Percentiles rank a stretch among this genome's conserved stretches.
phyloP scores from a whole-genome alignment of 192 early-diverging fungal genomes.

The Gonapodya prolifera region DNA sequence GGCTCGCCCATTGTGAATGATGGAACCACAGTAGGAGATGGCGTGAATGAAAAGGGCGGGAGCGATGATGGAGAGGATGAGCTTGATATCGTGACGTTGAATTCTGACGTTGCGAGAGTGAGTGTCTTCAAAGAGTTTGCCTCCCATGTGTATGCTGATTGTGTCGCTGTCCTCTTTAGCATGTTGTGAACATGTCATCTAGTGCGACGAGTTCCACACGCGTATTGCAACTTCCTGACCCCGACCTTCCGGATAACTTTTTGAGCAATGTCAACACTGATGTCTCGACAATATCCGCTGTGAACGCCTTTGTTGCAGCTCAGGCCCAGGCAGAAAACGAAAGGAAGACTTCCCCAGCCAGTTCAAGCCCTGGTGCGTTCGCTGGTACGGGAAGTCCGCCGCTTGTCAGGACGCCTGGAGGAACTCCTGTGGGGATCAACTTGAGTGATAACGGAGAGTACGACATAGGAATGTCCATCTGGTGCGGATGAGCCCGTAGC shows the following conservation, averaged over 20 bases:
- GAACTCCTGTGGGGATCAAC: too few relatives aligned
- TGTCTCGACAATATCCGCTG: not conserved
- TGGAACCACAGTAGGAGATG: not conserved
- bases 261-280: not conserved
- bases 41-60: not conserved
- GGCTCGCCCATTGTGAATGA: too few relatives aligned
- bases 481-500: too few relatives aligned
- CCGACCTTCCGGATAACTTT: not conserved
- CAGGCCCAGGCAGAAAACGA: too few relatives aligned
- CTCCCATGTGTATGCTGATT: not conserved
- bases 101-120: not conserved
- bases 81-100: not conserved
- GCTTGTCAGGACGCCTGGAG: too few relatives aligned
- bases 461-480: too few relatives aligned
- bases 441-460: too few relatives aligned
- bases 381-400: too few relatives aligned
- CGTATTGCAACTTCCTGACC: not conserved
- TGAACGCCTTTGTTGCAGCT: not conserved
- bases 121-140: not conserved
- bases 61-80: not conserved
- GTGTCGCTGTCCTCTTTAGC: not conserved
- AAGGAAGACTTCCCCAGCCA: too few relatives aligned
- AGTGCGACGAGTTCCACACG: not conserved
- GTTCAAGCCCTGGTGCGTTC: too few relatives aligned
- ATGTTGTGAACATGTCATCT: not conserved